Base-by-base conservation (phyloP, 2,329 filamentous ascomycete genomes). In the Fusarium humuli region DNA sequence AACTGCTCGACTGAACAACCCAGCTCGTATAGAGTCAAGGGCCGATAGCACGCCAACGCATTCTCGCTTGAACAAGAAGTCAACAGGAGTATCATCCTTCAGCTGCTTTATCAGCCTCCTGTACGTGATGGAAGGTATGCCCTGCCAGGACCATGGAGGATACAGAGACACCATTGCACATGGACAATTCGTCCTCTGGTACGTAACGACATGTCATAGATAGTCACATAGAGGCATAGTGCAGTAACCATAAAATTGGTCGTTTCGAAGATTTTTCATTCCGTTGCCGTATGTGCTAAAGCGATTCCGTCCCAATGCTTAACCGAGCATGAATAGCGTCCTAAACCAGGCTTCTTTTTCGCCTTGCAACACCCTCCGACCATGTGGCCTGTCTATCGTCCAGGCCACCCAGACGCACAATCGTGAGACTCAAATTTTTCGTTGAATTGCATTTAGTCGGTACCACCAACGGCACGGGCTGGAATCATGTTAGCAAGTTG, bases 391-490 rank as follows among this genome's bases (percentile, higher is more conserved):
- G 75, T 79, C 76, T 77, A 73, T 76, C 77, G 75, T 77, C 70
- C 69, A 78, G 77, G 75, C 78, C 77, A 78, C 75, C 75, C 74
- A 77, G 78, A 80, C 79, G 78, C 80, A 77, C 75, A 76, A 79
- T 77, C 76, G 76, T 77, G 78, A 79, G 77, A 79, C 73, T 77
- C 70, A 76, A 77, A 67, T 76, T 72, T 70, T 75, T 73, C 68
- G 66, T 76, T 75, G 62, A 53, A 76, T 75, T 72, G 73, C 66
- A 77, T 75, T 81, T 81, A 82, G 73, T 76, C 74, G 48, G 86
- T 80, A 75, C 81, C 85, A 78, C 84, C 84, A 76, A 90, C 85
- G 78, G 87, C 88, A 79, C 88, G 88, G 81, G 88, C 88, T 90
- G 75, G 65, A 20, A 20, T 69, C 7, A 44, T 65, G 73, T 82